These are phyloP conservation scores for Phialophora verrucosa DNA, from an alignment of 2,329 filamentous ascomycete genomes.

Conservation along the genomic window DNA sequence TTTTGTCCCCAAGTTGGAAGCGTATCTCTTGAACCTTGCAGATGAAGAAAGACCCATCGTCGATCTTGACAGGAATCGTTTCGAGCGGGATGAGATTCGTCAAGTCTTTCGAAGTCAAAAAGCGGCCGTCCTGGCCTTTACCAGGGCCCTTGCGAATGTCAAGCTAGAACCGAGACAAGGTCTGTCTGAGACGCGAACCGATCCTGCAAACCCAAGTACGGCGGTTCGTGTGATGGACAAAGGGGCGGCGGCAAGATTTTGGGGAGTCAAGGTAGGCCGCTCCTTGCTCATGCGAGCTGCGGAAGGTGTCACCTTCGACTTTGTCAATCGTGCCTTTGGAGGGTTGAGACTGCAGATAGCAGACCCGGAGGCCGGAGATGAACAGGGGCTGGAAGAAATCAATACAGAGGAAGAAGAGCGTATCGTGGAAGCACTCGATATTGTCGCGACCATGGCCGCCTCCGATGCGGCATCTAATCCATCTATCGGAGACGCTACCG, in stretches of 20 bases:
- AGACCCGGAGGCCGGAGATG: slow-evolving; percentile 53
- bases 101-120: slow-evolving; percentile 60
- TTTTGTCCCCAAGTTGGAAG: slow-evolving; percentile 63
- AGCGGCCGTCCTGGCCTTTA: slow-evolving; percentile 63
- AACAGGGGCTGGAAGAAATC: slow-evolving; percentile 56
- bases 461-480: neutral
- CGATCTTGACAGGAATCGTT: slow-evolving; percentile 63
- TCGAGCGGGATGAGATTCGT: slow-evolving; percentile 61
- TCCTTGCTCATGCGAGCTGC: slow-evolving; percentile 64
- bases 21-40: slow-evolving; percentile 63
- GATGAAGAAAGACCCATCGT: slow-evolving; percentile 55
- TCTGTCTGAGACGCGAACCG: slow-evolving; percentile 45
- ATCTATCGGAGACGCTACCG: neutral
- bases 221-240: slow-evolving; percentile 50
- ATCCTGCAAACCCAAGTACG: slow-evolving; percentile 22
- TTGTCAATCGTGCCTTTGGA: slow-evolving; percentile 66
- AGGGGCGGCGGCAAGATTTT: slow-evolving; percentile 56
- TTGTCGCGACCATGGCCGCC: slow-evolving; percentile 35
- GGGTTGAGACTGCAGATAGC: slow-evolving; percentile 55
- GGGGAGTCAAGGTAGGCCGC: slow-evolving; percentile 65
- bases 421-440: slow-evolving; percentile 46
- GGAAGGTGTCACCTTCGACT: slow-evolving; percentile 61
- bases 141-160: slow-evolving; percentile 55
- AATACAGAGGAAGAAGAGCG: slow-evolving; percentile 55
- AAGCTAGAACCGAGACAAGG: slow-evolving; percentile 57